phyloP scores from a whole-genome alignment of 345 rosid species.

The Corymbia maculata region DNA sequence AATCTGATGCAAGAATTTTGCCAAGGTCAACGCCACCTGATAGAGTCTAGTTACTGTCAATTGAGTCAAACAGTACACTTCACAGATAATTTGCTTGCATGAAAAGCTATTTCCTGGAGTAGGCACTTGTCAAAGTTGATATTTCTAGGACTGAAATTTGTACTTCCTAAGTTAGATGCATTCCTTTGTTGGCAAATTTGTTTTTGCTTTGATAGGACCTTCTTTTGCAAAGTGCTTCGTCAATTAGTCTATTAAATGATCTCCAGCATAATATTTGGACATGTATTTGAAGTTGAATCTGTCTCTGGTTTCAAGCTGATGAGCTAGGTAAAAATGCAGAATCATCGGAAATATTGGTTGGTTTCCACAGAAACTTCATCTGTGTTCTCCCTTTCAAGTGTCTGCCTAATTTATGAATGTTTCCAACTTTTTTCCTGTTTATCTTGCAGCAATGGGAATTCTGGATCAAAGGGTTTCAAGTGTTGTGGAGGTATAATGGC shows the following conservation, averaged over 20 bases:
- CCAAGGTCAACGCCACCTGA: background rate
- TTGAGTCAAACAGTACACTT: no score
- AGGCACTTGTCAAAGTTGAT: no score
- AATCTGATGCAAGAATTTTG: background rate
- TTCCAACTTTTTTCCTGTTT: background rate
- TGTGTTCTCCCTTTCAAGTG: background rate
- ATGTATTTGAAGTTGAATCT: no score
- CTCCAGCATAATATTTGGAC: no score
- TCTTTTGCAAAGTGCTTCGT: background rate
- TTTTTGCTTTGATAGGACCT: background rate
- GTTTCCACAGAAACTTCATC: background rate
- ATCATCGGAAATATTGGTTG: no score
- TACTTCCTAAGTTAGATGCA: background rate
- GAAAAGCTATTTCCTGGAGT: no score
- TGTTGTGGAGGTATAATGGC: background rate
- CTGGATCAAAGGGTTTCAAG: background rate
- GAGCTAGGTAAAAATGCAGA: no score
- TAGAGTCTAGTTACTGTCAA: background rate
- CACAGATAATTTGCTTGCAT: background rate
- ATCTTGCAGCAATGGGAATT: background rate
- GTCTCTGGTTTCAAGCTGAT: no score
- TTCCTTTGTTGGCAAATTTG: background rate
- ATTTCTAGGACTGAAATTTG: no score
- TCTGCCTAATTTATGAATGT: background rate
- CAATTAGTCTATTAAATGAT: no score